These are phyloP conservation scores for Apophysomyces ossiformis DNA, from an alignment of 371 early-diverging fungal genomes.

Conservation along the genomic window DNA sequence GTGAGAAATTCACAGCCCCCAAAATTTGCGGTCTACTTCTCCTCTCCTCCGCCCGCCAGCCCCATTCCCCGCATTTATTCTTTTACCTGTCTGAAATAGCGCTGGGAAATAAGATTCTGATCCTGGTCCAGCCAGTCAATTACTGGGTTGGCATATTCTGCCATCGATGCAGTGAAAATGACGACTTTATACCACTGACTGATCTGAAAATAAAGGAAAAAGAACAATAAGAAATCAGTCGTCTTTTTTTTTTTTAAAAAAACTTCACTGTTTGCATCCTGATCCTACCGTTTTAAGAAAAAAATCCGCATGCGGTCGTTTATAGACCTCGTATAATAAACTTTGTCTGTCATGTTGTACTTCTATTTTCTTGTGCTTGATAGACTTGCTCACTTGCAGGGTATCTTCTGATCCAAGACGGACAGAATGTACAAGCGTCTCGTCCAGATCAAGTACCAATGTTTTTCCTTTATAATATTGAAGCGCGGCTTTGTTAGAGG, in stretches of 20 bases:
- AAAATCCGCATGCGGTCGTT: conserved; percentile 94
- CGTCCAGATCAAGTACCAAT: conserved; percentile 95
- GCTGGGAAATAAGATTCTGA: conserved; percentile 72
- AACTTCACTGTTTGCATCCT: background rate
- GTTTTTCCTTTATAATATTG: conserved; percentile 72
- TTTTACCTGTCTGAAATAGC: conserved; percentile 85
- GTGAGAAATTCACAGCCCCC: conserved; percentile 3
- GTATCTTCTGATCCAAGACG: conserved; percentile 38
- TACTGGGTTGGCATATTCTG: conserved; percentile 98
- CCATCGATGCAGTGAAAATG: conserved; percentile 97
- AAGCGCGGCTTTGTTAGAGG: conserved; percentile 15
- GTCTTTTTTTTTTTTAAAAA: background rate
- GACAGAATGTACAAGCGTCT: conserved; percentile 93
- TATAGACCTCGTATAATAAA: conserved; percentile 93
- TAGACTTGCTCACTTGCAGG: conserved; percentile 32
- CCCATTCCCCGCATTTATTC: conserved; percentile 11
- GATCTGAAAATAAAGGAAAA: conserved; percentile 55
- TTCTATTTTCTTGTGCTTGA: conserved; percentile 69
- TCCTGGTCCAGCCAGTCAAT: conserved; percentile 92
- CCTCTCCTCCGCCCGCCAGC: background rate
- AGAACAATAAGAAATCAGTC: background rate
- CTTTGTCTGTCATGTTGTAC: conserved; percentile 90
- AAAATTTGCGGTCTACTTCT: background rate
- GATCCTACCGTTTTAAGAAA: conserved; percentile 83
- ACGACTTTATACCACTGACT: conserved; percentile 97